Percentiles rank a stretch among this genome's conserved stretches.
These are phyloP conservation scores for Delonix regia DNA, from an alignment of 306 rosid species.

Conservation along the genomic window DNA sequence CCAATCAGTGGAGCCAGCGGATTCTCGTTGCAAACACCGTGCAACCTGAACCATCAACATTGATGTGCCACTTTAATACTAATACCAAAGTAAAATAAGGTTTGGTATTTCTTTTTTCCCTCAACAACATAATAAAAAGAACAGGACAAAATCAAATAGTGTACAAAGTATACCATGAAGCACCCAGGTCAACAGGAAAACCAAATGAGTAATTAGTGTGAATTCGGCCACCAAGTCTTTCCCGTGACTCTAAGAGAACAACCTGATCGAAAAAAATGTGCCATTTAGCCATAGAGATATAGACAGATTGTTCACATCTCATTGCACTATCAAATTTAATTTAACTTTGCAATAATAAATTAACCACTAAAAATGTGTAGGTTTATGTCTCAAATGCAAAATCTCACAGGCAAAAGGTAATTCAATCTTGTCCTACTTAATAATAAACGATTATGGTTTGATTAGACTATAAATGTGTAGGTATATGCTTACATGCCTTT, in stretches of 20 bases:
- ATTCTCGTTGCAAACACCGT: slow-evolving; percentile 94
- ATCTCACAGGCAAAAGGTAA: background rate
- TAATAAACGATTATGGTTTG: background rate
- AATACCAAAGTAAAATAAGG: background rate
- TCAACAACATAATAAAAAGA: slow-evolving; percentile 1
- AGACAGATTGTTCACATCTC: background rate
- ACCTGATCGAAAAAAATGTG: slow-evolving; percentile 58
- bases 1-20: slow-evolving; percentile 95
- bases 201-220: slow-evolving; percentile 93
- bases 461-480: no score
- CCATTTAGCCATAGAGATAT: background rate
- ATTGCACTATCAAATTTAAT: background rate
- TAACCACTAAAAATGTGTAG: background rate
- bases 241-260: slow-evolving; percentile 83
- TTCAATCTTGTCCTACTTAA: background rate
- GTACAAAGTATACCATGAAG: slow-evolving; percentile 72
- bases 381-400: slow-evolving; percentile 13
- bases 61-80: slow-evolving; percentile 10
- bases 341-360: background rate
- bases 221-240: slow-evolving; percentile 92
- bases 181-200: slow-evolving; percentile 94
- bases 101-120: background rate
- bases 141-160: background rate
- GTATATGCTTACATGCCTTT: no score
- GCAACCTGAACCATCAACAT: slow-evolving; percentile 68